Base-by-base conservation (phyloP, 306 rosid species). In the Trifolium subterraneum region DNA sequence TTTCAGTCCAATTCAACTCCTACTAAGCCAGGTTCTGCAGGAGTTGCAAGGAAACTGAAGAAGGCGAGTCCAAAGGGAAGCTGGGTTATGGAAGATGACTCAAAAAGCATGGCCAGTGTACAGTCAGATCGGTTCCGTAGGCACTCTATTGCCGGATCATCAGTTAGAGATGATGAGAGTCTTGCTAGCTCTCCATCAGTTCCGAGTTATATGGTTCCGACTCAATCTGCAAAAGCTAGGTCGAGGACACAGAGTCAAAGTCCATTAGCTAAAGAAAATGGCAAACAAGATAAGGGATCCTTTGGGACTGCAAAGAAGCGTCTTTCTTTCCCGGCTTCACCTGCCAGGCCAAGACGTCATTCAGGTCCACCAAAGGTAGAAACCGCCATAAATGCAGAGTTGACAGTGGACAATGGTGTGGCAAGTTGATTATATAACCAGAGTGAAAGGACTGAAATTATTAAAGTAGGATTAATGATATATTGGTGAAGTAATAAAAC, bases 151-250 rank as follows among this genome's bases (percentile, higher is more conserved):
- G 94, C 82, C 7, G 94, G 95, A 6, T 84, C 92, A 18, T 70
- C 85, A 0, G 84, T 81, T 72, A 83, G 93, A 81, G 98, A 91
- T 48, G 90, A 90, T 1, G 94, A 86, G 68, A 88, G 96, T 81
- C 86, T 91, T 19, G 94, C 87, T 20, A 87, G 96, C 87, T 87
- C 92, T 75, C 85, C 84, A 18, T 58, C 92, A 15, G 72, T 91
- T 72, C 96, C 95, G 0, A 91, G 95, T 78, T 94, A 94, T 86
- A 94, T 91, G 97, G 87, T 89, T 22, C 85, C 94, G 14, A 90
- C 98, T 29, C 84, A 87, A 80, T 94, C 98, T 6, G 92, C 97
- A 39, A 90, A 87, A 85, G 96, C 97, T 1, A 94, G 86, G 88
- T 84, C 95, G 15, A 88, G 90, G 86, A 71, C 87, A 75, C 92